Base-by-base conservation (phyloP, 768 basidiomycete genomes). In the Lactifluus pinguis region DNA sequence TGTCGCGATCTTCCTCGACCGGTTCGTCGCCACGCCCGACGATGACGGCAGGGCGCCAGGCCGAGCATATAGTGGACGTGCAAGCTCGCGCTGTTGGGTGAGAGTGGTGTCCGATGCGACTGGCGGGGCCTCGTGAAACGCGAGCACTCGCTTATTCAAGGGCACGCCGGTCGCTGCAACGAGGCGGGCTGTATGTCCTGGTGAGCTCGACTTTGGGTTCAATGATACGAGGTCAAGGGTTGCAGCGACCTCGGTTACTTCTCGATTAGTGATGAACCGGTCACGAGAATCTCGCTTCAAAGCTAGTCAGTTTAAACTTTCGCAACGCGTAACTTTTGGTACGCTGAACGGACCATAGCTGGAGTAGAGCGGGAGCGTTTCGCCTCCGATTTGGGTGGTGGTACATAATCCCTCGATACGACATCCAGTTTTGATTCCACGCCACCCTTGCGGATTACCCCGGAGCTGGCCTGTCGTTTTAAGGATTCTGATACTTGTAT, bases 71-170 rank as follows among this genome's bases (percentile, higher is more conserved):
- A 90, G 79, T 1, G 92, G 88, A 11, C 82, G 79, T 1, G 83
- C 92, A 57, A 81, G 85, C 69, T 87, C 86, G 53, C 89, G 86
- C 66, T 89, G 92, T 66, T 85, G 80, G 17, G 83, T 79, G 29
- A 94, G 82, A 6, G 85, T 83, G 1, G 80, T 81, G 66, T 92
- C 88, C 2, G 88, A 86, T 2, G 86, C 86, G 0, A 92, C 70
- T 2, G 92, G 88, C 0, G 94, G 93, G 15, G 83, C 83, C 69
- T 94, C 92, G 70, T 92, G 87, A 72, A 93, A 97, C 6, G 89
- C 86, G 7, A 97, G 80, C 53, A 97, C 87, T 38, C 93, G 87
- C 25, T 86, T 83, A 68, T 87, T 89, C 54, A 89, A 72, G 10
- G 86, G 84, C 14, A 92, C 80, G 21, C 89, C 89, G 0, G 88